Conservation (phyloP, 495 filamentous ascomycete species). For the Neurospora terricola region DNA sequence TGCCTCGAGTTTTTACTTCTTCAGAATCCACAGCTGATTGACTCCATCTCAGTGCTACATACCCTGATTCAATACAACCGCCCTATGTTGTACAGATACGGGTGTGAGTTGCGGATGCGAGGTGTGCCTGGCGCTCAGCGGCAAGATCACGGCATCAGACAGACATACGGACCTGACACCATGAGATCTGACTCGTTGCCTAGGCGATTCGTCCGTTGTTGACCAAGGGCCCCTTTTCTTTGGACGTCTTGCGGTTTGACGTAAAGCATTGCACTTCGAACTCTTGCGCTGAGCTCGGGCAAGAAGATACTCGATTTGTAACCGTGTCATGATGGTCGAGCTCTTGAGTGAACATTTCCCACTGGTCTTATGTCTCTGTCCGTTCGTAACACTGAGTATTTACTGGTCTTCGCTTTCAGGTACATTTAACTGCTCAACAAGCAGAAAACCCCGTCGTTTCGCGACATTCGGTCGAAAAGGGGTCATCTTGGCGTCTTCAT, state of each 20-base stretch:
- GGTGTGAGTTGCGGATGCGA: not conserved
- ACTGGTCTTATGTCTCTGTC: not conserved
- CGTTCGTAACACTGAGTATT: not conserved
- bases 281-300: not conserved
- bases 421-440: not conserved
- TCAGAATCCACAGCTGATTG: not conserved
- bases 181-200: not conserved
- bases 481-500: not conserved
- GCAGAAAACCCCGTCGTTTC: not conserved
- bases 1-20: not conserved
- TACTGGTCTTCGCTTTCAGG: not conserved
- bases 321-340: not conserved
- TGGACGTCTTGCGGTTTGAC: not conserved
- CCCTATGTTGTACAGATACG: not conserved
- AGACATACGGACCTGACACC: not conserved
- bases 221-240: not conserved
- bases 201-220: not conserved
- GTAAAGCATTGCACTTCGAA: not conserved
- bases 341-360: not conserved
- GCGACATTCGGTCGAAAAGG: not conserved
- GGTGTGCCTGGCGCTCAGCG: not conserved
- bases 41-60: not conserved
- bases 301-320: not conserved
- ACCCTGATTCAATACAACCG: not conserved
- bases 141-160: not conserved